Evolutionary conservation across 352 stramenopile genomes (phyloP).

Genomic region (Phytopythium ostracodes): DNA sequence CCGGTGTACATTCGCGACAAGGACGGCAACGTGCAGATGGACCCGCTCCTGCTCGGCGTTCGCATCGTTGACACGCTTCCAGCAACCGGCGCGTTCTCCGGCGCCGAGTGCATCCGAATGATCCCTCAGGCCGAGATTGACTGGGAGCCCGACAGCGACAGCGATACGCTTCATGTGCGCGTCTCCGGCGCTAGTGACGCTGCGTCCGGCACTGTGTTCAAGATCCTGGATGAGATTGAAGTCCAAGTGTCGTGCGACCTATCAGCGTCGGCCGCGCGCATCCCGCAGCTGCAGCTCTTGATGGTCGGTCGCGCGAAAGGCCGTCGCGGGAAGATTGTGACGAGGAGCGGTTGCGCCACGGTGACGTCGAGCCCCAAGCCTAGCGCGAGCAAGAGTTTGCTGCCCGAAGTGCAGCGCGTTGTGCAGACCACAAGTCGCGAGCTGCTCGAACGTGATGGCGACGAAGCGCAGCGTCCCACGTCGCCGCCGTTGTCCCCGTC

Average conservation of each 20-base stretch:
- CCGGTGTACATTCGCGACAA: conserved; percentile 91
- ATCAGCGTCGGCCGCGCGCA: conserved; percentile 53
- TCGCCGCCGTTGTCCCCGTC: neutral
- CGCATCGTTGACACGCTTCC: conserved; percentile 57
- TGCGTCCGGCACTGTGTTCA: conserved; percentile 28
- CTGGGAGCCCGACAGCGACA: conserved; percentile 19
- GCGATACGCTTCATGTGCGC: conserved; percentile 26
- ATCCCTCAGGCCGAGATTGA: conserved; percentile 51
- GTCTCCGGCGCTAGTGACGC: conserved; percentile 3
- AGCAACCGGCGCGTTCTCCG: conserved; percentile 58
- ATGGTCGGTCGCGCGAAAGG: conserved; percentile 54
- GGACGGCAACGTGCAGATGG: conserved; percentile 81
- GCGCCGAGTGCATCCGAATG: conserved; percentile 48
- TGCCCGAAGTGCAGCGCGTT: conserved; percentile 62
- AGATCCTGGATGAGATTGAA: conserved; percentile 70
- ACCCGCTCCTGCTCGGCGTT: conserved; percentile 67
- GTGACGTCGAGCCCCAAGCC: conserved; percentile 7
- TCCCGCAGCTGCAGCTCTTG: conserved; percentile 71
- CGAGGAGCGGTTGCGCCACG: conserved; percentile 7
- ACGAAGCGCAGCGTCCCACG: neutral
- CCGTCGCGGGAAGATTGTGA: conserved; percentile 24
- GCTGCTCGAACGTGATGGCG: neutral
- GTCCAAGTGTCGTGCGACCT: conserved; percentile 81
- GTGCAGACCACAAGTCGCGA: conserved; percentile 46
- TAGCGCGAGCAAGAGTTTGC: conserved; percentile 21